Evolutionary conservation across 164 flowering plant genomes (phyloP).

Genomic region (Vitis cinerea): DNA sequence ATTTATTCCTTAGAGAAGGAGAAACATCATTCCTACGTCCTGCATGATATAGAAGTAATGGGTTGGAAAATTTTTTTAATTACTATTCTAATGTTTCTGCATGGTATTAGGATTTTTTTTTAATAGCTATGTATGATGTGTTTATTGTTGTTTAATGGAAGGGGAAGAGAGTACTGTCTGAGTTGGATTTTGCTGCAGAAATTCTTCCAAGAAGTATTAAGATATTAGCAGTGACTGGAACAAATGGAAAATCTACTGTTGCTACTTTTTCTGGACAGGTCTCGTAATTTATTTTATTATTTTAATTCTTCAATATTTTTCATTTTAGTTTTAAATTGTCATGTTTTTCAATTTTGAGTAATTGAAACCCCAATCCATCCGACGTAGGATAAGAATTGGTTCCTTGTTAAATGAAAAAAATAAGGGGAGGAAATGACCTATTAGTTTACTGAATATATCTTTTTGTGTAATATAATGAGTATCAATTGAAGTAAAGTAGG

Average conservation of each 20-base stretch:
- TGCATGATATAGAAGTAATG: background rate
- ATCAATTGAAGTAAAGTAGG: too few species aligned
- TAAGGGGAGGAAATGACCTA: too few species aligned
- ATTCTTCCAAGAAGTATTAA: constrained; percentile 28
- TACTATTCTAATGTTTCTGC: background rate
- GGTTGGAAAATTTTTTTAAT: background rate
- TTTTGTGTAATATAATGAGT: too few species aligned
- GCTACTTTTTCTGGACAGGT: constrained; percentile 49
- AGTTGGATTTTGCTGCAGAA: constrained; percentile 50
- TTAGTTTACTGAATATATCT: too few species aligned
- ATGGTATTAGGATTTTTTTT: background rate
- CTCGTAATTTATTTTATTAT: background rate
- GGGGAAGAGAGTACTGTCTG: constrained; percentile 42
- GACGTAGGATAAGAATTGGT: too few species aligned
- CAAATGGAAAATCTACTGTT: constrained; percentile 53
- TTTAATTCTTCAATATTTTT: constrained; percentile 1
- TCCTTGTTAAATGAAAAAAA: too few species aligned
- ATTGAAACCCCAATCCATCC: too few species aligned
- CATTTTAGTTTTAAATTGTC: background rate
- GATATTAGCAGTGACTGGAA: constrained; percentile 47
- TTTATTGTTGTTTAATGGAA: constrained; percentile 12
- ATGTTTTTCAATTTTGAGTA: too few species aligned
- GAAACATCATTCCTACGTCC: background rate
- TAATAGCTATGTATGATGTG: background rate
- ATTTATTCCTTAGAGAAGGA: background rate